phyloP scores from a whole-genome alignment of 1,284 basidiomycete genomes.

The Cryptococcus floricola region DNA sequence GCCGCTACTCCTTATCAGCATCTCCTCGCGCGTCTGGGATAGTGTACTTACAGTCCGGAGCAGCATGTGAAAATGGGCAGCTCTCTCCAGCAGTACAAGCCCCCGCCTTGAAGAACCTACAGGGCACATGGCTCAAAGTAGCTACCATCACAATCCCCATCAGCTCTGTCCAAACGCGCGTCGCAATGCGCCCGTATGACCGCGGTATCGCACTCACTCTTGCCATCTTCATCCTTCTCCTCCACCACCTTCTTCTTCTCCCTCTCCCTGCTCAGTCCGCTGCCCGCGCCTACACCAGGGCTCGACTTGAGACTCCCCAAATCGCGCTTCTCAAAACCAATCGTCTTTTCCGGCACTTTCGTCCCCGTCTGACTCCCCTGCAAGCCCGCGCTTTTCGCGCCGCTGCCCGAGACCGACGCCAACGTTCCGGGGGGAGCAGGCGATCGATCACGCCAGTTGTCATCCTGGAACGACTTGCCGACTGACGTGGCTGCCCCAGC shows the following conservation, averaged over 20 bases:
- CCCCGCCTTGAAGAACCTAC: conserved; percentile 94
- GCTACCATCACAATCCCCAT: conserved; percentile 13
- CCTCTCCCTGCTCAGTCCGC: conserved; percentile 8
- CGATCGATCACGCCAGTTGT: conserved; percentile 27
- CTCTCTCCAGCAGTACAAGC: conserved; percentile 90
- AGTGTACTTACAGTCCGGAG: conserved; percentile 30
- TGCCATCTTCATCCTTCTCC: background rate
- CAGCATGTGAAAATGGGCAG: conserved; percentile 84
- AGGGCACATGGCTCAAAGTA: conserved; percentile 85
- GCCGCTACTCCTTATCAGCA: conserved; percentile 51
- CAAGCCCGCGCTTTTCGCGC: background rate
- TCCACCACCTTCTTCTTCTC: conserved; percentile 12
- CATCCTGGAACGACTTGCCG: conserved; percentile 18
- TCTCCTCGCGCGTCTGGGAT: conserved; percentile 4
- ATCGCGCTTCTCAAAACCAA: conserved; percentile 38
- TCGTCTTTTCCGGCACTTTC: conserved; percentile 28
- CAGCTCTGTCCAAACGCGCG: background rate
- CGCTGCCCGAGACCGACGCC: background rate
- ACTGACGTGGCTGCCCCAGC: conserved; percentile 2
- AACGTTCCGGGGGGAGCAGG: conserved; percentile 2
- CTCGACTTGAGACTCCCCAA: conserved; percentile 7
- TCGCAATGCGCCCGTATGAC: background rate
- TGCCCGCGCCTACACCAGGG: background rate
- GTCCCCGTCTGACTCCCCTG: background rate
- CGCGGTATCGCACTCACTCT: background rate